Evolutionary conservation across 345 rosid species (phyloP), one percentile per base, ranked within the genome.

Genomic region (Viola odorata): DNA sequence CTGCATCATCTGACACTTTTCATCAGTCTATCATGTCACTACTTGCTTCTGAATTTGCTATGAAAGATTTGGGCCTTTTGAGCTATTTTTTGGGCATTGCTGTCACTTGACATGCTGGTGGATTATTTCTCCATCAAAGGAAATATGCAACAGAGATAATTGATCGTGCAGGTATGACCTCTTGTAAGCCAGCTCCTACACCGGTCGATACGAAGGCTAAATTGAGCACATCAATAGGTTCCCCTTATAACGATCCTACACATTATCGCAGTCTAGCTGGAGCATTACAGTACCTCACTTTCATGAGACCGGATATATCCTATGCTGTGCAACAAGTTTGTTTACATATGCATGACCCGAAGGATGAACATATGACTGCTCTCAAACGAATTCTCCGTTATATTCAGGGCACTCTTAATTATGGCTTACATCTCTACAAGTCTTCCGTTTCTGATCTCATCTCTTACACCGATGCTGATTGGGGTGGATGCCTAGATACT

Each of bases 31-130:
- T 60, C 5, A 60, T 60, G 0, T 9, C 7, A 23, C 32, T 23
- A 23, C 1, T 23, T 23, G 32, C 44, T 13, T 10, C 54, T 37
- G 50, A 58, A 8, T 58, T 57, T 15, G 60, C 60, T 3, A 15
- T 57, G 61, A 57, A 57, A 14, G 38, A 57, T 12, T 39, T 57
- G 14, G 62, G 64, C 5, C 63, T 53, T 36, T 12, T 60, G 17
- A 60, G 53, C 12, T 60, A 42, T 60, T 60, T 60, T 45, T n/a
- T 60, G 42, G 63, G 51, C 12, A 17, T 60, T 3, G n/a, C 63
- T 0, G 63, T 45, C 9, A 57, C 48, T 1, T 0, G 60, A 40
- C 36, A 41, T 15, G 1, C 6, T 1, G 48, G 7, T 8, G 37
- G 60, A 3, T 10, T 57, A 0, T 41, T 57, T 57, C 60, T 41